phyloP scores from a whole-genome alignment of 805 yeast genomes.

The Candida parachauliodes region DNA sequence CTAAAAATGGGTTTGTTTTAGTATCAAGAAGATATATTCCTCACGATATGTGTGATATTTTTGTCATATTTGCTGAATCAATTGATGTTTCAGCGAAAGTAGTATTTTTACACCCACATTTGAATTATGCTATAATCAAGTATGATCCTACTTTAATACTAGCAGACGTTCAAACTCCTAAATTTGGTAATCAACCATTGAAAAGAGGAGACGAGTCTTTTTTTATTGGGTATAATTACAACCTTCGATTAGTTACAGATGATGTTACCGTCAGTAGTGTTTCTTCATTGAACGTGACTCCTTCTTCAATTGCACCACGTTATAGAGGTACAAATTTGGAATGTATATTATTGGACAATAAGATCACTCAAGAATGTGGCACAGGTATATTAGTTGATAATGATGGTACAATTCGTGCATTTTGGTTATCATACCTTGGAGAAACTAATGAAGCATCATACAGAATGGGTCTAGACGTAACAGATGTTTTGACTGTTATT shows the following conservation, averaged over 20 bases:
- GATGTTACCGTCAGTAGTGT: slow-evolving; percentile 77
- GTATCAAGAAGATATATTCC: slow-evolving; percentile 79
- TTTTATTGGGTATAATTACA: slow-evolving; percentile 79
- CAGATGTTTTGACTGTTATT: slow-evolving; percentile 58
- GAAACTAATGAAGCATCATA: slow-evolving; percentile 67
- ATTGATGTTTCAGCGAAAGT: slow-evolving; percentile 77
- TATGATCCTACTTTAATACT: slow-evolving; percentile 74
- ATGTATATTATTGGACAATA: slow-evolving; percentile 70
- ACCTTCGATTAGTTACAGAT: slow-evolving; percentile 65
- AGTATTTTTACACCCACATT: slow-evolving; percentile 80
- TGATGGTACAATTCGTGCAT: slow-evolving; percentile 76
- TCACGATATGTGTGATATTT: slow-evolving; percentile 74
- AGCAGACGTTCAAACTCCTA: slow-evolving; percentile 71
- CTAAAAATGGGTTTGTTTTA: slow-evolving; percentile 72
- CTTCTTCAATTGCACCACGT: slow-evolving; percentile 65
- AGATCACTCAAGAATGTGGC: slow-evolving; percentile 66
- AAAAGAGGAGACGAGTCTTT: slow-evolving; percentile 70
- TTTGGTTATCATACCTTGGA: slow-evolving; percentile 84
- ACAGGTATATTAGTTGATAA: slow-evolving; percentile 76
- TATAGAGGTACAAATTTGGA: slow-evolving; percentile 84
- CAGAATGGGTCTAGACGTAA: slow-evolving; percentile 73
- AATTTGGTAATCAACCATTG: slow-evolving; percentile 52
- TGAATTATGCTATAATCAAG: slow-evolving; percentile 77
- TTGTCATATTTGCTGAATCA: slow-evolving; percentile 81
- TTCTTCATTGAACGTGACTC: slow-evolving; percentile 68